Base-by-base conservation (phyloP, 371 early-diverging fungal genomes). In the Smittium culicis region DNA sequence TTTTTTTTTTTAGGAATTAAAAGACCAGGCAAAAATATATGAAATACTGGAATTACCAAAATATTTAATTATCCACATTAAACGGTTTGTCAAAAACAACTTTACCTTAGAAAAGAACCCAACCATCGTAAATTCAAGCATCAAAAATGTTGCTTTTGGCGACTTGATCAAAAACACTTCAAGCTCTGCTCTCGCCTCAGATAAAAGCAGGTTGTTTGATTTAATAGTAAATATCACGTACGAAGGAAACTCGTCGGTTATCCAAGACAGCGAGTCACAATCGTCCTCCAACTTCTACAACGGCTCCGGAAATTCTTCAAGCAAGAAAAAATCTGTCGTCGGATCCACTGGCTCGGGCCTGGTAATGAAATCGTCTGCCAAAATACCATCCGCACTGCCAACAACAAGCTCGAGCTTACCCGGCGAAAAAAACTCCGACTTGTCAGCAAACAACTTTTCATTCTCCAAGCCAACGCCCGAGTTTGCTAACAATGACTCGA, bases 41-140 rank as follows among this genome's bases (percentile, higher is more conserved):
- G 84, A 82, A 34, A 83, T 97, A 34, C 82, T 79, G 20, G 76
- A 77, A 3, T 80, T 95, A 24, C 98, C 98, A 0, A 78, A 80
- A 32, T 97, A 88, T 72, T 77, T 98, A 20, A 90, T 97, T 35
- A 84, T 97, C 64, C 89, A 92, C 72, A 86, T 95, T 66, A 92
- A 92, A 72, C 82, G 98, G 35, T 94, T 98, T 71, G 84, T 86
- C 5, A 94, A 91, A 73, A 92, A 91, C 77, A 90, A 87, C 69
- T 92, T 88, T 81, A 76, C 83, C 5, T 68, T 74, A 14, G 98
- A 98, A 72, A 94, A 94, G 80, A 96, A 96, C 72, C 94, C 92
- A 0, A 98, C 98, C 1, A 95, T 98, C 71, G 96, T 98, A n/a
- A 94, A 90, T 67, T 97, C 91, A 65, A 92, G 96, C 0, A 87